These are phyloP conservation scores for Stipa capillata DNA, from an alignment of 176 grass and related monocot genomes.

Conservation along the genomic window DNA sequence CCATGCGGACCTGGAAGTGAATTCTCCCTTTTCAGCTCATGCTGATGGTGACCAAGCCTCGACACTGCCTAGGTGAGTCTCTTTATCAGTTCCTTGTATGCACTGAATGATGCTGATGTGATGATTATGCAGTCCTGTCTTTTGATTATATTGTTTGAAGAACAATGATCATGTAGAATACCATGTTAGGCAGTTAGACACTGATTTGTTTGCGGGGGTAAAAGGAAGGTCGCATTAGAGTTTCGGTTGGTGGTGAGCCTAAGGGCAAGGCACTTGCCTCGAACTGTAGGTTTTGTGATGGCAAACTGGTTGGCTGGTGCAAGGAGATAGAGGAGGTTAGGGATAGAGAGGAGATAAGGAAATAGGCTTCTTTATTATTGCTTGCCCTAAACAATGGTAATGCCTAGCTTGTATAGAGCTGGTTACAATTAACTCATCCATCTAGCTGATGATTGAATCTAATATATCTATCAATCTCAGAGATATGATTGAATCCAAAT, in stretches of 20 bases:
- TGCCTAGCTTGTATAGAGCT: not conserved
- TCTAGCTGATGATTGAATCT: not conserved
- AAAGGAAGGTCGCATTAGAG: not conserved
- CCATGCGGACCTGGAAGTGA: slow-evolving; percentile 50
- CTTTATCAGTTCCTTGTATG: not conserved
- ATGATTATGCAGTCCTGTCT: not conserved
- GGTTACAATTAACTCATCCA: not conserved
- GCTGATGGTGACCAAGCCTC: slow-evolving; percentile 9
- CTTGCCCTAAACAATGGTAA: not conserved
- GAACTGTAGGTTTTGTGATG: not conserved
- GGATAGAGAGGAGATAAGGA: not conserved
- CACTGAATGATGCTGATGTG: not conserved
- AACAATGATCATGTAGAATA: not conserved
- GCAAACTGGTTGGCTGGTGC: not conserved
- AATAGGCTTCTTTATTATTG: not conserved
- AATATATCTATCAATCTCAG: not conserved
- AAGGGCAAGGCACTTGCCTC: not conserved
- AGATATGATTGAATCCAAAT: not conserved
- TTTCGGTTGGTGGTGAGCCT: not conserved
- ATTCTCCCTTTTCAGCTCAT: slow-evolving; percentile 32
- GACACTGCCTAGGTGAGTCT: slow-evolving; percentile 47
- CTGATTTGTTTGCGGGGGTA: not conserved
- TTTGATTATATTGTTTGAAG: not conserved
- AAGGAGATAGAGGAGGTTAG: not conserved
- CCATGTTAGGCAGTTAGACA: not conserved